A percentile compares a stretch with the other conserved stretches of the same genome.
phyloP scores from a whole-genome alignment of 352 stramenopile species.

The Globisporangium paddicum region DNA sequence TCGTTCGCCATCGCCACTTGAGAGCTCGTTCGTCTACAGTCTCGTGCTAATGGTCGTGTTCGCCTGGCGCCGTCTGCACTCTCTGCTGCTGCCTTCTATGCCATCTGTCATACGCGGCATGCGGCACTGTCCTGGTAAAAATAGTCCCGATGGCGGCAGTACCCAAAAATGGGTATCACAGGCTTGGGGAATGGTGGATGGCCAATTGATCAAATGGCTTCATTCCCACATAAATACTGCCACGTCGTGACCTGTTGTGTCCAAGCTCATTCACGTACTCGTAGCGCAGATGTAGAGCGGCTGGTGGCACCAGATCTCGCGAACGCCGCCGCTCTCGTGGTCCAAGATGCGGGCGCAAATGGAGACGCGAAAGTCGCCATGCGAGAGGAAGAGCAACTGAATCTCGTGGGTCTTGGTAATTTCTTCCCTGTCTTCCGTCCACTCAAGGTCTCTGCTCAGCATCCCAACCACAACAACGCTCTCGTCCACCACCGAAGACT shows the following conservation, averaged over 20 bases:
- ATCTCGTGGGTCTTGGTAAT: conserved; percentile 24
- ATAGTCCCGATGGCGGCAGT: neutral
- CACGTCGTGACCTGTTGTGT: neutral
- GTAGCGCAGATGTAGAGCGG: conserved; percentile 36
- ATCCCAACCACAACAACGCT: conserved; percentile 35
- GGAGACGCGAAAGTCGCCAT: conserved; percentile 44
- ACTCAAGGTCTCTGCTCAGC: conserved; percentile 26
- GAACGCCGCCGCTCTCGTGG: neutral
- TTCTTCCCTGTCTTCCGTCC: conserved; percentile 3
- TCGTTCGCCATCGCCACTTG: conserved; percentile 28
- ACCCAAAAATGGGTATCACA: neutral
- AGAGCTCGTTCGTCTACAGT: no score
- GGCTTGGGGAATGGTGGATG: neutral
- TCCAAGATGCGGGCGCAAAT: conserved; percentile 17
- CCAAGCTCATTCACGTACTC: neutral
- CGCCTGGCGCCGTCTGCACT: neutral
- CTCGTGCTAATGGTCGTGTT: neutral
- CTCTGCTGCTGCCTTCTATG: neutral
- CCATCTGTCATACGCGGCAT: conserved; percentile 1
- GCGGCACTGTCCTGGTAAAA: neutral
- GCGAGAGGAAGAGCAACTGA: conserved; percentile 59
- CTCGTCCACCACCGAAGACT: conserved; percentile 14
- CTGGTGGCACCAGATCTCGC: conserved; percentile 40
- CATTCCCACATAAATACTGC: neutral
- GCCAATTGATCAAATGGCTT: neutral